Conservation (phyloP, 2,329 filamentous ascomycete species). For the Neonectria faginata region DNA sequence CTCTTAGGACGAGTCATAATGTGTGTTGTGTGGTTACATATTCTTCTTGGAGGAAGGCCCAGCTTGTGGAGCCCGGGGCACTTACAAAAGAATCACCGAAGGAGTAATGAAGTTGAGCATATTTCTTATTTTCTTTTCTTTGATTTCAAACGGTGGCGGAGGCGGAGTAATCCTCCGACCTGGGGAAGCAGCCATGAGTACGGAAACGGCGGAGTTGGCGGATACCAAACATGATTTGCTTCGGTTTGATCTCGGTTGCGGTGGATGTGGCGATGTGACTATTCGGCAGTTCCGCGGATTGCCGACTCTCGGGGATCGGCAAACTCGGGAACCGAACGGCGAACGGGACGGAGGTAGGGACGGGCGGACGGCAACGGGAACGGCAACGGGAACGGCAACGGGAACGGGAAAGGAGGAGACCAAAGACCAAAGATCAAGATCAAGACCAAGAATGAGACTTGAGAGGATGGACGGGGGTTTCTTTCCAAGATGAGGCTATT, state of each 20-base stretch:
- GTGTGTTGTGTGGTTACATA: constrained; percentile 32
- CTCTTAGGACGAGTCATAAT: constrained; percentile 24
- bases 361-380: constrained; percentile 8
- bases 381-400: constrained; percentile 10
- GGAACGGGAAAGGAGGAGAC: background rate
- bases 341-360: constrained; percentile 10
- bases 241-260: constrained; percentile 12
- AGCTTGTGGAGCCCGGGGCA: constrained; percentile 2
- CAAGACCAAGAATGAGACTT: constrained; percentile 16
- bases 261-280: constrained; percentile 1
- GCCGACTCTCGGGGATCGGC: background rate
- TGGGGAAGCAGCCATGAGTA: constrained; percentile 3
- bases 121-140: constrained; percentile 16
- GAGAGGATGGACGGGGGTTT: constrained; percentile 14
- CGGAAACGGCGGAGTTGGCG: constrained; percentile 29
- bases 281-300: background rate
- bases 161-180: constrained; percentile 8
- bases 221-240: constrained; percentile 28
- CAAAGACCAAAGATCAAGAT: constrained; percentile 3
- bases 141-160: constrained; percentile 15
- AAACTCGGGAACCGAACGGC: background rate
- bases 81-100: constrained; percentile 10
- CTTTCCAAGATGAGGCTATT: constrained; percentile 35
- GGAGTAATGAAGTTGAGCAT: constrained; percentile 31
- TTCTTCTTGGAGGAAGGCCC: constrained; percentile 18